Conservation (phyloP, 1,284 basidiomycete genomes). For the Cutaneotrichosporon spelunceum region DNA sequence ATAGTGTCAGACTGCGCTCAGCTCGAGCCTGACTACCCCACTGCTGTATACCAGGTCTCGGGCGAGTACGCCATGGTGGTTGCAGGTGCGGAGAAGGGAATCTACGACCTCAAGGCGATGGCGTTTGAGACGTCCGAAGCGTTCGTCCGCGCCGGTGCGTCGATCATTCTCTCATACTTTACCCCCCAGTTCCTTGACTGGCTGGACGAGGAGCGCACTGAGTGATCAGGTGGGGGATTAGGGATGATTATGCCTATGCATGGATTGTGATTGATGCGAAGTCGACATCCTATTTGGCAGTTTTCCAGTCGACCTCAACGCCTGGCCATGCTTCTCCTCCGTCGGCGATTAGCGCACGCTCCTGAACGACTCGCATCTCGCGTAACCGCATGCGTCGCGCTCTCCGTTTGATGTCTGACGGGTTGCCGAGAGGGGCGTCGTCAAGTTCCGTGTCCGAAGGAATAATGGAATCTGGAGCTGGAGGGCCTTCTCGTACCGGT, state of each 20-base stretch:
- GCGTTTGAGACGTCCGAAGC: conserved; percentile 89
- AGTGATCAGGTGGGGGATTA: background rate
- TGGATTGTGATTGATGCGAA: no score
- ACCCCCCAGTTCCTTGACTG: conserved; percentile 93
- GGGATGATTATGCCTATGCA: background rate
- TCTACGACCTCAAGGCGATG: conserved; percentile 87
- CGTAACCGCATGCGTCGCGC: conserved; percentile 71
- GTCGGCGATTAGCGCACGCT: conserved; percentile 53
- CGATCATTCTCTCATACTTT: conserved; percentile 88
- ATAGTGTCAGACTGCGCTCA: conserved; percentile 84
- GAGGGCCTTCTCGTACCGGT: conserved; percentile 26
- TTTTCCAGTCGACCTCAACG: conserved; percentile 36
- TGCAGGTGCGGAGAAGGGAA: conserved; percentile 86
- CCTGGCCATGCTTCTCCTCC: conserved; percentile 42
- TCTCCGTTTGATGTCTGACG: conserved; percentile 61
- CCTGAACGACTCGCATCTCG: conserved; percentile 76
- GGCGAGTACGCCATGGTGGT: conserved; percentile 97
- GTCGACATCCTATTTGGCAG: background rate
- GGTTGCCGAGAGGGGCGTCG: conserved; percentile 33
- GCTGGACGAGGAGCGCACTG: conserved; percentile 58
- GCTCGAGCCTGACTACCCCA: conserved; percentile 77
- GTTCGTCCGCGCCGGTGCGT: conserved; percentile 87
- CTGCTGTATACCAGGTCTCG: conserved; percentile 94
- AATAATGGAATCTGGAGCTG: conserved; percentile 28
- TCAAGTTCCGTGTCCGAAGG: conserved; percentile 71